Conservation (phyloP, 163 green algal genomes). For the Chlamydomonas reinhardtii region DNA sequence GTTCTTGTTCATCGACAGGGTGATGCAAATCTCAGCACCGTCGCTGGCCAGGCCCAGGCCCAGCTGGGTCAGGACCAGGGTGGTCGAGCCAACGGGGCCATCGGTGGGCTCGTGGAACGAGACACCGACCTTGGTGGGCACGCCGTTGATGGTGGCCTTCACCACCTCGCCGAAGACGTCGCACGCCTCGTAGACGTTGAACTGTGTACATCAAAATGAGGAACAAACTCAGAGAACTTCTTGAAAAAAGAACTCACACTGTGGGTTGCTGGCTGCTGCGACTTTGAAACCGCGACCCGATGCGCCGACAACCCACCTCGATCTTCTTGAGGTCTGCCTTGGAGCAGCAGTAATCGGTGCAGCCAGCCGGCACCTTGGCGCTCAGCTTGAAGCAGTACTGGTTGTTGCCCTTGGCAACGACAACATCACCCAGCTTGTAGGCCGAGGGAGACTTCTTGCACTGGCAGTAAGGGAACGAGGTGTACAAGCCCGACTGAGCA, state of each 20-base stretch:
- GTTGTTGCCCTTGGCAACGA: neutral
- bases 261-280: no score
- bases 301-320: neutral
- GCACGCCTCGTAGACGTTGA: slow-evolving; percentile 4
- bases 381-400: slow-evolving; percentile 10
- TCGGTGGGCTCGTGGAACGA: neutral
- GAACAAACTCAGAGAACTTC: no score
- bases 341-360: slow-evolving; percentile 7
- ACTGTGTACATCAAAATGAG: no score
- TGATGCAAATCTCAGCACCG: slow-evolving; percentile 33
- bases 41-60: neutral
- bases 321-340: slow-evolving; percentile 20
- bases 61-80: slow-evolving; percentile 7
- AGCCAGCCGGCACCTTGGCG: neutral
- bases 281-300: no score
- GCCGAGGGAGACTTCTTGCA: neutral
- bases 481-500: neutral
- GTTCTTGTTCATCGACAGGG: neutral
- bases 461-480: slow-evolving; percentile 15
- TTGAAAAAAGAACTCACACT: no score
- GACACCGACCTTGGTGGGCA: neutral
- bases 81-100: neutral
- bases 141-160: neutral
- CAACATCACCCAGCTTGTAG: neutral
- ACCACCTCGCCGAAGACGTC: neutral